These are phyloP conservation scores for Obelidium mucronatum DNA, from an alignment of 192 early-diverging fungal genomes.

Conservation along the genomic window DNA sequence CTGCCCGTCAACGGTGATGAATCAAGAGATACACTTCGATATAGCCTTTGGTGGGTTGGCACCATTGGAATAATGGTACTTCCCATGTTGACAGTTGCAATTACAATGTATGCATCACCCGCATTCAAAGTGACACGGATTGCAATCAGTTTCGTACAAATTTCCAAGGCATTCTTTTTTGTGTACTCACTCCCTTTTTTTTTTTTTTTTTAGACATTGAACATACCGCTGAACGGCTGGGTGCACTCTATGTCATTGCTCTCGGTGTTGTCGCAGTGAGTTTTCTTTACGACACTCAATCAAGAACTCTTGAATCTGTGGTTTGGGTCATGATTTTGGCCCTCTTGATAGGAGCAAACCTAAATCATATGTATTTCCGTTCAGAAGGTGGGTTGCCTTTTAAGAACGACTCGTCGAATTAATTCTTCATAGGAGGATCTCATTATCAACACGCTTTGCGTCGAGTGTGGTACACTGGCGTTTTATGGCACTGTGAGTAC, in stretches of 20 bases:
- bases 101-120: background rate
- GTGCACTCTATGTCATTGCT: background rate
- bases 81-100: background rate
- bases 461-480: conserved; percentile 7
- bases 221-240: conserved; percentile 5
- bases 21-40: background rate
- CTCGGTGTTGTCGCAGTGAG: conserved; percentile 17
- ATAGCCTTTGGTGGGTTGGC: background rate
- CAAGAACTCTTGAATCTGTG: background rate
- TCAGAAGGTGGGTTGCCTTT: background rate
- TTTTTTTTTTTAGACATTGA: no score
- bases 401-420: no score
- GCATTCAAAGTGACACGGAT: no score
- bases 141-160: no score
- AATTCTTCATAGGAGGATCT: no score
- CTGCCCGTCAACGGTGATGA: background rate
- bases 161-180: no score
- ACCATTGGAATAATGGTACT: background rate
- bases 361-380: conserved; percentile 23
- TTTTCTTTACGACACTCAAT: conserved; percentile 16
- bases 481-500: no score
- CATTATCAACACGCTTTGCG: conserved; percentile 21
- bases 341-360: background rate
- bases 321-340: conserved; percentile 12
- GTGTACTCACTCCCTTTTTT: no score